These are phyloP conservation scores for Metschnikowia continentalis DNA, from an alignment of 805 yeast genomes.

Conservation along the genomic window DNA sequence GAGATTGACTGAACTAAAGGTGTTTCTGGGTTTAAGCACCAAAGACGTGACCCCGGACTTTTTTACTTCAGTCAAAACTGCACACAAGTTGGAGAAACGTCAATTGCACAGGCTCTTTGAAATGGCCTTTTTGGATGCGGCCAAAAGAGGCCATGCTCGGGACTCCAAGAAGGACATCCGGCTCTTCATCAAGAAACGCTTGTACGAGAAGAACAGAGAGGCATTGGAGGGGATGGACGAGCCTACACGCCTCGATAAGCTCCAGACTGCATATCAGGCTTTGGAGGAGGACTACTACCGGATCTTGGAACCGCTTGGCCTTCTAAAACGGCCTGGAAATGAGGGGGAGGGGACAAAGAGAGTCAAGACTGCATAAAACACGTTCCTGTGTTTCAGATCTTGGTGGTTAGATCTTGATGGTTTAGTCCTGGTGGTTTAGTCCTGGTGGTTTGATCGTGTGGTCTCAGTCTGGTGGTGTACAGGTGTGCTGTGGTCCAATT, in stretches of 20 bases:
- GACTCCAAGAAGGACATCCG: constrained; percentile 41
- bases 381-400: too few species aligned
- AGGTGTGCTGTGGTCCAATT: not conserved
- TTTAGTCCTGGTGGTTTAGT: too few species aligned
- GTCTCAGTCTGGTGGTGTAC: too few species aligned
- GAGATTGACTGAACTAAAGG: constrained; percentile 12
- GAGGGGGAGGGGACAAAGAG: constrained; percentile 4
- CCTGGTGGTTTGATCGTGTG: too few species aligned
- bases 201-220: constrained; percentile 76
- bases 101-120: constrained; percentile 78
- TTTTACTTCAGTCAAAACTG: constrained; percentile 37
- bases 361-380: not conserved
- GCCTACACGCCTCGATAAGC: constrained; percentile 61
- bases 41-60: constrained; percentile 17
- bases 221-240: constrained; percentile 63
- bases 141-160: constrained; percentile 21
- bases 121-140: constrained; percentile 55
- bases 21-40: constrained; percentile 10
- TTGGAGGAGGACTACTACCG: constrained; percentile 69
- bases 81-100: constrained; percentile 63
- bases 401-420: too few species aligned
- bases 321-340: constrained; percentile 15
- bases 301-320: constrained; percentile 38
- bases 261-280: constrained; percentile 69
- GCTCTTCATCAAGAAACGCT: constrained; percentile 64